phyloP scores from a whole-genome alignment of 1,284 basidiomycete genomes.

The Cryptococcus depauperatus region DNA sequence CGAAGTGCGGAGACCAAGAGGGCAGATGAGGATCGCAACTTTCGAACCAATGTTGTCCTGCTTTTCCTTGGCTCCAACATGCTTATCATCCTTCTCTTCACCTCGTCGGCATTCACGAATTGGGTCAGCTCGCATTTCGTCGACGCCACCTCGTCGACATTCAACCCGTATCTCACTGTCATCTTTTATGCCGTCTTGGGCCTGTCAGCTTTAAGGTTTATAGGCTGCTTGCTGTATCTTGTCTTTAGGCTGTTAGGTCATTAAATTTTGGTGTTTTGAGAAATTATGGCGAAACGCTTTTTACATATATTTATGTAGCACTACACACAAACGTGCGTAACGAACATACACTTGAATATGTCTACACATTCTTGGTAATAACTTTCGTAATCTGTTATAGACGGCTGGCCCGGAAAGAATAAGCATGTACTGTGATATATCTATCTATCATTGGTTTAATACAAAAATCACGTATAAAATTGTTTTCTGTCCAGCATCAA shows the following conservation, averaged over 20 bases:
- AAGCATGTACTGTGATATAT: too few relatives aligned
- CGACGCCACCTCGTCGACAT: constrained; percentile 51
- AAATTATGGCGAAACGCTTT: background rate
- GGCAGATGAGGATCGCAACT: constrained; percentile 53
- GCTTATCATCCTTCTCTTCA: constrained; percentile 74
- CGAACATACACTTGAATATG: too few relatives aligned
- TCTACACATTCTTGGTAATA: background rate
- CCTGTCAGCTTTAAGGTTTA: constrained; percentile 67
- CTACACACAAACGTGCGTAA: background rate
- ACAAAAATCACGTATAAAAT: too few relatives aligned
- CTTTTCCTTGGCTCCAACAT: constrained; percentile 80
- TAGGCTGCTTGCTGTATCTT: constrained; percentile 68
- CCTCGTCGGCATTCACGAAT: constrained; percentile 60
- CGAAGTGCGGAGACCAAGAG: constrained; percentile 81
- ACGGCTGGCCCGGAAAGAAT: too few relatives aligned
- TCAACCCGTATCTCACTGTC: constrained; percentile 79
- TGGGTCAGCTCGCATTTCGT: constrained; percentile 37
- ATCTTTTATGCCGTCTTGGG: constrained; percentile 75
- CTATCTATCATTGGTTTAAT: too few relatives aligned
- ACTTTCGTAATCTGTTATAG: background rate
- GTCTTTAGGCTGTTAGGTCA: constrained; percentile 49
- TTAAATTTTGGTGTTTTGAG: constrained; percentile 4
- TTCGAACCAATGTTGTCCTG: constrained; percentile 67
- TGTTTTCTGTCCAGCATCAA: too few relatives aligned
- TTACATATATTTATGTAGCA: background rate